Conservation (phyloP, 2,329 filamentous ascomycete genomes). For the Dactylellina leptospora region DNA sequence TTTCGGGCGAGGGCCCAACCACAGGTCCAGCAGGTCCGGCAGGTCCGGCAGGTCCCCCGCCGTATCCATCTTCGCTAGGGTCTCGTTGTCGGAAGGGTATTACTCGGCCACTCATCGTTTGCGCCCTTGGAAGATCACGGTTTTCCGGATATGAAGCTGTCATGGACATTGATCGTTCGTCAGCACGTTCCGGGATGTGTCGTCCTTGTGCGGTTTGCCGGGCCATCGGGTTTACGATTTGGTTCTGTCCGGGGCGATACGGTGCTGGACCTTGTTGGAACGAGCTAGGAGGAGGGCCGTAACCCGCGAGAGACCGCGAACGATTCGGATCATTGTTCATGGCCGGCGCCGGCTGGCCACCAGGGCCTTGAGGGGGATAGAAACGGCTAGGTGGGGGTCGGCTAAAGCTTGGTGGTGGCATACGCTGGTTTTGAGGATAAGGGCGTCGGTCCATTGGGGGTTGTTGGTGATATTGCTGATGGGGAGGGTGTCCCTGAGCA, state of each 20-base stretch:
- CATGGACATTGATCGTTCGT: slow-evolving; percentile 96
- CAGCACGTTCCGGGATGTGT: slow-evolving; percentile 87
- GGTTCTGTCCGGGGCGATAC: slow-evolving; percentile 50
- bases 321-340: slow-evolving; percentile 86
- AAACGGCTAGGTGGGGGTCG: slow-evolving; percentile 67
- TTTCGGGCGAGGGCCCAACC: slow-evolving; percentile 58
- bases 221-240: slow-evolving; percentile 67
- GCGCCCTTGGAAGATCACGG: slow-evolving; percentile 74
- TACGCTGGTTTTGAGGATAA: slow-evolving; percentile 71
- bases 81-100: slow-evolving; percentile 80
- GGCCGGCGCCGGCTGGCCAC: slow-evolving; percentile 71
- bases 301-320: slow-evolving; percentile 85
- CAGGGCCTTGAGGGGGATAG: slow-evolving; percentile 67
- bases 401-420: slow-evolving; percentile 62
- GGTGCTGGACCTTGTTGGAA: slow-evolving; percentile 68
- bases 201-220: slow-evolving; percentile 90
- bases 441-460: slow-evolving; percentile 66
- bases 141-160: slow-evolving; percentile 78
- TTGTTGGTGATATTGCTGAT: slow-evolving; percentile 53
- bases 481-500: slow-evolving; percentile 31
- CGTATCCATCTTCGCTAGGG: slow-evolving; percentile 60
- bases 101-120: slow-evolving; percentile 91
- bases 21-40: not conserved
- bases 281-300: slow-evolving; percentile 77
- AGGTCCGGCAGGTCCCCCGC: not conserved